Percentiles rank a stretch among this genome's conserved stretches.
Evolutionary conservation across 768 basidiomycete genomes (phyloP).

Genomic region (Phaffia tasmanica): DNA sequence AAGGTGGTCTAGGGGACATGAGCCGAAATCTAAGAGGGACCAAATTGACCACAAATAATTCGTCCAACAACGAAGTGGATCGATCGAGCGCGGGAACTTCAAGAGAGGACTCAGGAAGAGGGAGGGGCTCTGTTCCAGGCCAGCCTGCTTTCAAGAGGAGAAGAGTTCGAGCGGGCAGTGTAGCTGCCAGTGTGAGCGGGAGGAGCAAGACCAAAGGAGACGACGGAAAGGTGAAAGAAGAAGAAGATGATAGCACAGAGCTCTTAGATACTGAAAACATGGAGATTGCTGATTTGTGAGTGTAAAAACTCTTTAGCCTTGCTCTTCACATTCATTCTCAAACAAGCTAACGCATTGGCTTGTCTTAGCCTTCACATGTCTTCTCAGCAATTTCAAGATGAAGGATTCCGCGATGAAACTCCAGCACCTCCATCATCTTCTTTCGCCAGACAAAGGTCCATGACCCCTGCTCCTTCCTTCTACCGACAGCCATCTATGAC

Average conservation of each 20-base stretch:
- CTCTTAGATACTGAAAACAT: conserved; percentile 44
- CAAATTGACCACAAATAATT: neutral
- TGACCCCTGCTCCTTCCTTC: conserved; percentile 1
- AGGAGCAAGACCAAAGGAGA: neutral
- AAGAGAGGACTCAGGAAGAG: neutral
- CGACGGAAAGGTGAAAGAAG: conserved; percentile 12
- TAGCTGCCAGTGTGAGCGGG: conserved; percentile 6
- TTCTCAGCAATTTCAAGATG: conserved; percentile 14
- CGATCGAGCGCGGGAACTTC: neutral
- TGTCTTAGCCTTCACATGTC: conserved; percentile 15
- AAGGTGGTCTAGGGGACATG: conserved; percentile 42
- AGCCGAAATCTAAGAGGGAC: conserved; percentile 13
- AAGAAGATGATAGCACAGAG: conserved; percentile 29
- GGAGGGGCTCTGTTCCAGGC: neutral
- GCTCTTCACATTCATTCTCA: neutral
- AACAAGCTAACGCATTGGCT: neutral
- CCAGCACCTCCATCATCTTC: neutral
- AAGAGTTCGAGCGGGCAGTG: conserved; percentile 58
- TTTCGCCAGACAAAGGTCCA: neutral
- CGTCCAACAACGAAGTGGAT: neutral
- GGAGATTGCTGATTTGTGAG: conserved; percentile 53
- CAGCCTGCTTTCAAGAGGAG: conserved; percentile 47
- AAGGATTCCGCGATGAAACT: neutral
- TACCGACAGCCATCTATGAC: too few species aligned
- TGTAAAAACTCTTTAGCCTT: neutral